phyloP scores from a whole-genome alignment of 1,284 basidiomycete species.

The Ustilago cynodontis region DNA sequence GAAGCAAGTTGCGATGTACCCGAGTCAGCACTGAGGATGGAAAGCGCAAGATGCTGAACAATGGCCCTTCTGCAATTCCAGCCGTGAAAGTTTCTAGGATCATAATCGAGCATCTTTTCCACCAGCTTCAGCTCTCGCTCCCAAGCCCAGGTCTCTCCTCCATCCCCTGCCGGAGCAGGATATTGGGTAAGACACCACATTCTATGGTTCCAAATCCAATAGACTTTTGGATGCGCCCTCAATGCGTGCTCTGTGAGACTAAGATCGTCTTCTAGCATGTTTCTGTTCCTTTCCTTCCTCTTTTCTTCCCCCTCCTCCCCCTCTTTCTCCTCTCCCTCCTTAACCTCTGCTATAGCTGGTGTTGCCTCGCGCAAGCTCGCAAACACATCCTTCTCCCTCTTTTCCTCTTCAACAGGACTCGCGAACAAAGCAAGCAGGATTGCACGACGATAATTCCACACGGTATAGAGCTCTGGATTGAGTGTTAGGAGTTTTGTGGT shows the following conservation, averaged over 20 bases:
- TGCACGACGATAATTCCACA: slow-evolving; percentile 66
- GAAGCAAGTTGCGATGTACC: background rate
- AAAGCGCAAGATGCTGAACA: slow-evolving; percentile 51
- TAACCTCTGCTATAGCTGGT: too few species aligned
- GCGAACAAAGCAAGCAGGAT: slow-evolving; percentile 55
- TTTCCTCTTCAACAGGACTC: background rate
- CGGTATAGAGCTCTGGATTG: slow-evolving; percentile 68
- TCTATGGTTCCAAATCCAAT: slow-evolving; percentile 70
- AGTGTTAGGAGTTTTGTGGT: slow-evolving; percentile 60
- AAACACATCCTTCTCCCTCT: slow-evolving; percentile 47
- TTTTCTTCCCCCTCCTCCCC: background rate
- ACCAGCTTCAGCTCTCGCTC: slow-evolving; percentile 60
- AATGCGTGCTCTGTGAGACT: slow-evolving; percentile 63
- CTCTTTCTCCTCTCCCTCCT: background rate
- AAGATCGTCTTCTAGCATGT: slow-evolving; percentile 60
- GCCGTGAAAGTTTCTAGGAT: slow-evolving; percentile 66
- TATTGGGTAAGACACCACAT: slow-evolving; percentile 64
- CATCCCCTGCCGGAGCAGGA: slow-evolving; percentile 3
- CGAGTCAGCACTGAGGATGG: slow-evolving; percentile 16
- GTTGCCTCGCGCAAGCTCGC: slow-evolving; percentile 18
- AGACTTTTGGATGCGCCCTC: slow-evolving; percentile 67
- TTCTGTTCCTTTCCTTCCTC: slow-evolving; percentile 6
- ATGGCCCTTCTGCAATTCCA: slow-evolving; percentile 67
- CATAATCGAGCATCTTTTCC: slow-evolving; percentile 67
- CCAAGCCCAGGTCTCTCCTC: slow-evolving; percentile 47